Base-by-base conservation (phyloP, 805 yeast species). In the Sugiyamaella smithiae region DNA sequence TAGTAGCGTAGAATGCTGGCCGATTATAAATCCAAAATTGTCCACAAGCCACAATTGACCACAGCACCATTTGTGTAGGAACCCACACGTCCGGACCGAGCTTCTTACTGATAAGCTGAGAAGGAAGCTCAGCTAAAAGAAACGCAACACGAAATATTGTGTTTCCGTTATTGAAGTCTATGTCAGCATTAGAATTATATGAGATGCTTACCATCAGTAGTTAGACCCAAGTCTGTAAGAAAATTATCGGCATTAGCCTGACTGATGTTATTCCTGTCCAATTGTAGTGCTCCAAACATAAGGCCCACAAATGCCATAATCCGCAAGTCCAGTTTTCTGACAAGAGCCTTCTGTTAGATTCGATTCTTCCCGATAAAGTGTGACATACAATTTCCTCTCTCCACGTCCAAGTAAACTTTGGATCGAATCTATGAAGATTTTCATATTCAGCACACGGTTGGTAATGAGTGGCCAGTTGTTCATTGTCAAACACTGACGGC, bases 81-180 rank as follows among this genome's bases (percentile, higher is more conserved):
- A 82, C 76, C 77, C 84, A 81, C 24, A 69, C 57, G 57, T 81
- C 86, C 3, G 84, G 77, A n/a, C 88, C 88, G 28, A 83, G 45
- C 46, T 71, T 72, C 62, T 83, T 82, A n/a, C 84, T 75, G 31
- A 82, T 69, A 54, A 82, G 67, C 58, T 82, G 85, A 2, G 85
- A 80, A 0, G 88, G 88, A 11, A 82, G 62, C 60, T 83, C 88
- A 16, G 84, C 77, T 19, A 66, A 56, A 43, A 81, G 62, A 57
- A 83, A 82, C 9, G 38, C 38, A 4, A 35, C 38, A 35, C 38
- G 38, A 7, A 35, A 35, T 35, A 35, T 35, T 3, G 38, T 35
- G 22, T 35, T 35, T 35, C 38, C 38, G 7, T 35, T 35, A 7
- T 35, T 35, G 38, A 35, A 35, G 16, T 35, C 38, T 35, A 16